Evolutionary conservation across 75 land plant species (phyloP), one percentile per base, ranked within the genome.

Genomic region (Selaginella moellendorffii): DNA sequence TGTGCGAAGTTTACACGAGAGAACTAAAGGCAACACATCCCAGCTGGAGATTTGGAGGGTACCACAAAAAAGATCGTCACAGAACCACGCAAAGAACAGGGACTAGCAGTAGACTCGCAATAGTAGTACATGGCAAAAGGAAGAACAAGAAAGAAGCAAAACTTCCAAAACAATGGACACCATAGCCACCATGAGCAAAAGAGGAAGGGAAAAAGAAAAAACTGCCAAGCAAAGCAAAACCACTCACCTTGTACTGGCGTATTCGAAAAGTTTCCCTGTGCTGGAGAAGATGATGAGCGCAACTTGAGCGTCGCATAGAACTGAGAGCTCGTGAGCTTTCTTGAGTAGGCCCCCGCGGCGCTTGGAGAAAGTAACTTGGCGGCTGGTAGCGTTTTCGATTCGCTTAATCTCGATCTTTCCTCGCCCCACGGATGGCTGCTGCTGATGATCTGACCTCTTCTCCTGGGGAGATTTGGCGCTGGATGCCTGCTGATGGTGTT

Each of bases 331-430:
- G 24, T 65, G 67, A 17, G 67, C 67, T 26, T 65, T 65, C 31
- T 65, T 65, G 0, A 56, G 59, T n/a, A 56, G n/a, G 2, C 59
- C 59, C n/a, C 59, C 59, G 17, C 59, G 59, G n/a, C 59, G 24
- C 67, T 65, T 65, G 0, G 67, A 65, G 60, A 65, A 65, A 0
- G 67, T 65, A 17, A 65, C 67, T 27, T 65, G 67, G 24, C 67
- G 54, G 65, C 67, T 65, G 0, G 67, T 65, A 1, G 67, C 28
- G 24, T 65, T 65, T 22, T 65, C 67, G 24, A 65, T 65, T 28
- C 67, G 54, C 62, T 65, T 65, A 24, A 65, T 65, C 25, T 65
- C 67, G 10, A 65, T 65, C 14, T 65, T 65, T 0, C 67, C 67
- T 2, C 67, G 5, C 10, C 46, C 46, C 46, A 14, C 14, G n/a